Evolutionary conservation across 2,329 filamentous ascomycete species (phyloP).

Genomic region (Xylaria multiplex): DNA sequence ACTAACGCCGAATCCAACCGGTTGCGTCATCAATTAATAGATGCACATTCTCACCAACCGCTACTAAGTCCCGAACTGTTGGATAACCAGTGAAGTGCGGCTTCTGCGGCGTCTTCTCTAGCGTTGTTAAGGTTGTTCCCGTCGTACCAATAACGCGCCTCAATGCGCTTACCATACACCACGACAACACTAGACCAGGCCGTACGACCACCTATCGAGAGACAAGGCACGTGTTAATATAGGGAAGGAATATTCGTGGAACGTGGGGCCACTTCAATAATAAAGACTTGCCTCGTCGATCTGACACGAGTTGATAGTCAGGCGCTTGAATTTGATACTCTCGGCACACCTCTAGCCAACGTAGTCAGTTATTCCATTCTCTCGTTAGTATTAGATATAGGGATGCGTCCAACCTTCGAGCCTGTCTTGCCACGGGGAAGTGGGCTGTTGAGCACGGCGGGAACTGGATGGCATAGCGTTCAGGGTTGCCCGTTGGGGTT

Average conservation of each 20-base stretch:
- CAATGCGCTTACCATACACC: conserved; percentile 71
- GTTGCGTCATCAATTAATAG: conserved; percentile 20
- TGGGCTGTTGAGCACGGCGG: conserved; percentile 35
- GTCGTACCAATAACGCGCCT: conserved; percentile 92
- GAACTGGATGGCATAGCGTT: conserved; percentile 45
- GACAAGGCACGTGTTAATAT: conserved; percentile 27
- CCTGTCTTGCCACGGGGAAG: conserved; percentile 64
- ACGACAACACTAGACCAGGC: conserved; percentile 87
- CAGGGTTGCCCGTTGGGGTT: conserved; percentile 16
- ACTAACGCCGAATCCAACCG: conserved; percentile 16
- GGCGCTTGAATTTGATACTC: conserved; percentile 64
- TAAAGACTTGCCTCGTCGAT: conserved; percentile 70
- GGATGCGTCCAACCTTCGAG: conserved; percentile 58
- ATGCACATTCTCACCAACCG: conserved; percentile 37
- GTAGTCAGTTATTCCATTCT: conserved; percentile 31
- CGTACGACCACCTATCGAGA: conserved; percentile 77
- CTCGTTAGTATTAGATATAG: background rate
- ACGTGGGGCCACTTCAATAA: background rate
- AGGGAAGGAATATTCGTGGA: background rate
- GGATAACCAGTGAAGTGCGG: conserved; percentile 71
- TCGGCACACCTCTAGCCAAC: conserved; percentile 64
- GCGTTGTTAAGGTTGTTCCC: conserved; percentile 88
- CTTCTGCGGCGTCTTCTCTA: conserved; percentile 89
- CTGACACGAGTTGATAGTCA: conserved; percentile 76
- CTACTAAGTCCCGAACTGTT: conserved; percentile 50